Percentiles rank a stretch among this genome's conserved stretches.
These are phyloP conservation scores for Colletotrichum neosansevieriae DNA, from an alignment of 2,329 filamentous ascomycete genomes.

Conservation along the genomic window DNA sequence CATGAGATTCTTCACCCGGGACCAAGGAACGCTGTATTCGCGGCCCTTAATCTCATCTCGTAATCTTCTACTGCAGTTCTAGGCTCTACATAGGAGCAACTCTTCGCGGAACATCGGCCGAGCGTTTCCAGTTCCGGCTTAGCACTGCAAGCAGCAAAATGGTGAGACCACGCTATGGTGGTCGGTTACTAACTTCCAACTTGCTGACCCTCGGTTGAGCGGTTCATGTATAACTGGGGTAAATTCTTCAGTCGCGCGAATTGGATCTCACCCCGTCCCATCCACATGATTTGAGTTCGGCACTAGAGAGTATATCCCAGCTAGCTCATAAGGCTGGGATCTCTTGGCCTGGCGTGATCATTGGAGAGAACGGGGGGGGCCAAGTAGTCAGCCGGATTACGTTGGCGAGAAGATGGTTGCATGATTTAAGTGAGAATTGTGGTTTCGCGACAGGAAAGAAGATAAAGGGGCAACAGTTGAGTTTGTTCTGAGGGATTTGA, in stretches of 20 bases:
- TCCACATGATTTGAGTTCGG: slow-evolving; percentile 15
- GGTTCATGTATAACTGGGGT: slow-evolving; percentile 11
- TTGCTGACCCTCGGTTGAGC: slow-evolving; percentile 13
- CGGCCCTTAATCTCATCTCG: neutral
- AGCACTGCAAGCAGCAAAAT: slow-evolving; percentile 3
- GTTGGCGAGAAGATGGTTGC: neutral
- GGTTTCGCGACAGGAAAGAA: slow-evolving; percentile 26
- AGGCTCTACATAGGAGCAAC: neutral
- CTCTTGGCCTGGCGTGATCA: slow-evolving; percentile 16
- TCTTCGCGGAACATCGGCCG: slow-evolving; percentile 9
- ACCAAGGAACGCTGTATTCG: neutral
- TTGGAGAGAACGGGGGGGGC: neutral
- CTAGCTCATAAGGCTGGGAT: slow-evolving; percentile 1
- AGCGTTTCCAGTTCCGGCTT: slow-evolving; percentile 12
- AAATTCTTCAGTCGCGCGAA: slow-evolving; percentile 12
- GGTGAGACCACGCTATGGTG: slow-evolving; percentile 29
- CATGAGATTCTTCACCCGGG: neutral
- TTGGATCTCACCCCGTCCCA: slow-evolving; percentile 20
- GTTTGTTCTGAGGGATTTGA: no score
- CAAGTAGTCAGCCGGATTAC: slow-evolving; percentile 1
- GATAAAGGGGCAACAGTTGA: no score
- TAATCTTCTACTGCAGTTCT: neutral
- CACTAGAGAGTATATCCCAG: slow-evolving; percentile 19
- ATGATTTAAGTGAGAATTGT: neutral
- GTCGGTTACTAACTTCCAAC: neutral